Conservation (phyloP, 73 alveolate genomes). For the Effrenium voratum region DNA sequence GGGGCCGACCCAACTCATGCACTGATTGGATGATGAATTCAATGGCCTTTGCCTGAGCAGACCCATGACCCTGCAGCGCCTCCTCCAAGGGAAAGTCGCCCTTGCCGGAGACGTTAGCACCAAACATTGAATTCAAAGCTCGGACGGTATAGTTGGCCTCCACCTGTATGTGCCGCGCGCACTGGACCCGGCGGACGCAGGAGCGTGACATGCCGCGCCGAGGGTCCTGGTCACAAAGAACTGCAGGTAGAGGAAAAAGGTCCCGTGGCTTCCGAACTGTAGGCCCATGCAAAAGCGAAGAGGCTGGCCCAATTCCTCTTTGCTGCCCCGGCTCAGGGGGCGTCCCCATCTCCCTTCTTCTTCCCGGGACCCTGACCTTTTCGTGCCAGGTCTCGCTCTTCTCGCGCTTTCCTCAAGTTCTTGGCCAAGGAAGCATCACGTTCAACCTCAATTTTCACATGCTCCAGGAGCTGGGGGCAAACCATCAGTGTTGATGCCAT, state of each 20-base stretch:
- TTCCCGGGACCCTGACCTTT: neutral
- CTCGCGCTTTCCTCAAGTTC: slow-evolving; percentile 23
- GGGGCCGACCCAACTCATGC: neutral
- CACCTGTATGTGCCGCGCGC: neutral
- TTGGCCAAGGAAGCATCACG: neutral
- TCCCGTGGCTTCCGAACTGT: neutral
- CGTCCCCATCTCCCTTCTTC: neutral
- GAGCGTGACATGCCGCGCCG: neutral
- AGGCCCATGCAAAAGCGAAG: neutral
- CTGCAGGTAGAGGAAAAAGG: neutral
- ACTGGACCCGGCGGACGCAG: neutral
- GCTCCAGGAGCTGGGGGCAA: neutral
- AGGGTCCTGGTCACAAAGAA: no score
- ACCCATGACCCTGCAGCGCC: neutral
- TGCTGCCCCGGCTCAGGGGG: neutral
- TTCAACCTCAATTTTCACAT: slow-evolving; percentile 1
- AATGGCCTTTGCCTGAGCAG: neutral
- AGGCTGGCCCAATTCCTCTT: neutral
- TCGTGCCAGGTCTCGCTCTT: neutral
- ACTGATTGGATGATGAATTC: neutral
- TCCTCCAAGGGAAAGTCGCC: neutral
- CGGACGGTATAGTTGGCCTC: neutral
- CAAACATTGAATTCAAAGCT: slow-evolving; percentile 5
- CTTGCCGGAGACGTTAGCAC: neutral
- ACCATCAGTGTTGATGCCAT: neutral